These are phyloP conservation scores for Davidsoniella australis DNA, from an alignment of 2,329 filamentous ascomycete species.

Conservation along the genomic window DNA sequence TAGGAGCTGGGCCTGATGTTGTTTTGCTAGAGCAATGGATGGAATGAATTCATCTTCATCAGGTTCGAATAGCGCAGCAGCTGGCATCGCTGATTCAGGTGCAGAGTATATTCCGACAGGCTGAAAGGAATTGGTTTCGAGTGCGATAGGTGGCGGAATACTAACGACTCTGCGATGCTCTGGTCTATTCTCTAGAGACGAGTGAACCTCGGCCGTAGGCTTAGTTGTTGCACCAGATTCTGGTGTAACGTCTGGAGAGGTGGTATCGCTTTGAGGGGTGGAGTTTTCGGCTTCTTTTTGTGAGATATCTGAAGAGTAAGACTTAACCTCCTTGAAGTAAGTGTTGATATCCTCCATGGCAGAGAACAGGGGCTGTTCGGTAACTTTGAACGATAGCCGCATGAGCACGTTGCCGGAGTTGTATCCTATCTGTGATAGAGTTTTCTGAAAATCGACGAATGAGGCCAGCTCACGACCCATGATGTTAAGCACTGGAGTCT, in stretches of 20 bases:
- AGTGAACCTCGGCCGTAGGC: slow-evolving; percentile 4
- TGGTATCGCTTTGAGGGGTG: neutral
- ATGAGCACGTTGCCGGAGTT: slow-evolving; percentile 70
- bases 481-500: slow-evolving; percentile 69
- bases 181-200: neutral
- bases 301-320: neutral
- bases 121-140: slow-evolving; percentile 22
- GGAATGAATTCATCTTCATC: slow-evolving; percentile 63
- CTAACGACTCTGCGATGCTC: slow-evolving; percentile 13
- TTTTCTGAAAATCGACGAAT: slow-evolving; percentile 76
- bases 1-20: slow-evolving; percentile 52
- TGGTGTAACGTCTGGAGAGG: neutral
- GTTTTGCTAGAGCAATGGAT: slow-evolving; percentile 57
- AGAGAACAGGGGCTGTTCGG: slow-evolving; percentile 63
- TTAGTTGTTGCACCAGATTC: too few relatives aligned
- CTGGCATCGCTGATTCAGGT: slow-evolving; percentile 55
- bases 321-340: slow-evolving; percentile 45
- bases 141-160: slow-evolving; percentile 6
- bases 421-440: slow-evolving; percentile 69
- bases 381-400: slow-evolving; percentile 58
- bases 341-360: slow-evolving; percentile 67
- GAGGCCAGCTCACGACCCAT: slow-evolving; percentile 64
- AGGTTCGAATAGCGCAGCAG: slow-evolving; percentile 48
- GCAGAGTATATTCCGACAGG: slow-evolving; percentile 62
- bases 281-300: slow-evolving; percentile 7